phyloP scores from a whole-genome alignment of 768 basidiomycete species.

The Pleurotus eryngii region DNA sequence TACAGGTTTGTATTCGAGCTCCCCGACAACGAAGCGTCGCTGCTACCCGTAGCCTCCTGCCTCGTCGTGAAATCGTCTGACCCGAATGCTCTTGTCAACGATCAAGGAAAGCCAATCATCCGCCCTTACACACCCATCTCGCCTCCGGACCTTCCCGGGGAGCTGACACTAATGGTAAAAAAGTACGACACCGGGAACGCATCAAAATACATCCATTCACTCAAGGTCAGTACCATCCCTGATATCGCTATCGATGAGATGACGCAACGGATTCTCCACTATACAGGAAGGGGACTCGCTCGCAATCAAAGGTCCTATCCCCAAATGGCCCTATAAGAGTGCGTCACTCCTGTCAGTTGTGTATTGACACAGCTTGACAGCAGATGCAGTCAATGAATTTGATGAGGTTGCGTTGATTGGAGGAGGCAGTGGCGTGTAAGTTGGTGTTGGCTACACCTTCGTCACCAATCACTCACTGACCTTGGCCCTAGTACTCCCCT shows the following conservation, averaged over 20 bases:
- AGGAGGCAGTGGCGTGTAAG: constrained; percentile 91
- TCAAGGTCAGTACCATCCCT: constrained; percentile 45
- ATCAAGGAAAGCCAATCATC: constrained; percentile 83
- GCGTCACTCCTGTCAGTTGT: neutral
- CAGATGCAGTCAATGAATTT: constrained; percentile 64
- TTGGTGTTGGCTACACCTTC: constrained; percentile 6
- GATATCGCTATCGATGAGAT: neutral
- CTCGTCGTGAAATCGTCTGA: constrained; percentile 75
- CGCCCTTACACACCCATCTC: constrained; percentile 95
- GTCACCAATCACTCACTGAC: too few species aligned
- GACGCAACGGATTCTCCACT: neutral
- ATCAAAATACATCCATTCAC: constrained; percentile 75
- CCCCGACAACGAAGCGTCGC: constrained; percentile 72
- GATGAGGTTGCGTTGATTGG: constrained; percentile 87
- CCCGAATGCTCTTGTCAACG: constrained; percentile 58
- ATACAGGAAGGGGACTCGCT: constrained; percentile 70
- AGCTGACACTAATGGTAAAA: constrained; percentile 82
- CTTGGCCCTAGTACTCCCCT: constrained; percentile 61
- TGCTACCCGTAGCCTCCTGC: constrained; percentile 77
- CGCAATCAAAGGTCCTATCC: constrained; percentile 86
- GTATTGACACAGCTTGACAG: neutral
- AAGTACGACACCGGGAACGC: constrained; percentile 79
- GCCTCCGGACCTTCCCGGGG: constrained; percentile 66
- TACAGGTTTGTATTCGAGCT: constrained; percentile 76
- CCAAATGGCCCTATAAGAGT: constrained; percentile 87